Percentiles rank a stretch among this genome's conserved stretches.
Conservation (phyloP, 805 yeast species). For the Myxozyma kluyveri region DNA sequence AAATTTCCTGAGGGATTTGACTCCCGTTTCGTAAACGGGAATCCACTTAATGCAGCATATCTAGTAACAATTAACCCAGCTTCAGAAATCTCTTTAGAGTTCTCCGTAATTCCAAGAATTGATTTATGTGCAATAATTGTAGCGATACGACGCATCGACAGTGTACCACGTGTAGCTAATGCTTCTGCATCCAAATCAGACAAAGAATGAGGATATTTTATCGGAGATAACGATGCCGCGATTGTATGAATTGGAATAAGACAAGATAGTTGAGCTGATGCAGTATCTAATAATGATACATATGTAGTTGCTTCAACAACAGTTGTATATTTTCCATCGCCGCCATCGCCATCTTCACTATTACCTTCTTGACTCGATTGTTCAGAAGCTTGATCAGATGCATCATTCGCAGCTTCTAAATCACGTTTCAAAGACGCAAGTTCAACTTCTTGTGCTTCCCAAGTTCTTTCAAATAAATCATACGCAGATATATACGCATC, state of each 20-base stretch:
- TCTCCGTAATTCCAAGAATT: slow-evolving; percentile 3
- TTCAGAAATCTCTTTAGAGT: slow-evolving; percentile 5
- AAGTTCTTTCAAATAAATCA: slow-evolving; percentile 22
- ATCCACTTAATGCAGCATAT: slow-evolving; percentile 21
- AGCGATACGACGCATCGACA: slow-evolving; percentile 20
- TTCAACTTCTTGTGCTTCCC: slow-evolving; percentile 20
- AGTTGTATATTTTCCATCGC: slow-evolving; percentile 24
- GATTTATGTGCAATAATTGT: slow-evolving; percentile 13
- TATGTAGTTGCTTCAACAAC: slow-evolving; percentile 27
- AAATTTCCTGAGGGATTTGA: slow-evolving; percentile 14
- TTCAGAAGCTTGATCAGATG: background rate
- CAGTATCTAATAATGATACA: slow-evolving; percentile 26
- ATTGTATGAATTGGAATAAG: slow-evolving; percentile 27
- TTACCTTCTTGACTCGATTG: background rate
- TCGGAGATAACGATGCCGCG: slow-evolving; percentile 10
- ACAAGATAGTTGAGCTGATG: slow-evolving; percentile 23
- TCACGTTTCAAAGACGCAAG: slow-evolving; percentile 6
- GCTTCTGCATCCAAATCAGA: background rate
- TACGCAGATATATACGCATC: slow-evolving; percentile 16
- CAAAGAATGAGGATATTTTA: background rate
- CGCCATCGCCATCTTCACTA: slow-evolving; percentile 3
- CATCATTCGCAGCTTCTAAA: background rate
- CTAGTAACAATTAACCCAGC: slow-evolving; percentile 21
- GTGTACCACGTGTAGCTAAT: slow-evolving; percentile 12
- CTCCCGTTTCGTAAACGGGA: slow-evolving; percentile 11